Base-by-base conservation (phyloP, 2,329 filamentous ascomycete genomes). In the Fusarium dimerum region DNA sequence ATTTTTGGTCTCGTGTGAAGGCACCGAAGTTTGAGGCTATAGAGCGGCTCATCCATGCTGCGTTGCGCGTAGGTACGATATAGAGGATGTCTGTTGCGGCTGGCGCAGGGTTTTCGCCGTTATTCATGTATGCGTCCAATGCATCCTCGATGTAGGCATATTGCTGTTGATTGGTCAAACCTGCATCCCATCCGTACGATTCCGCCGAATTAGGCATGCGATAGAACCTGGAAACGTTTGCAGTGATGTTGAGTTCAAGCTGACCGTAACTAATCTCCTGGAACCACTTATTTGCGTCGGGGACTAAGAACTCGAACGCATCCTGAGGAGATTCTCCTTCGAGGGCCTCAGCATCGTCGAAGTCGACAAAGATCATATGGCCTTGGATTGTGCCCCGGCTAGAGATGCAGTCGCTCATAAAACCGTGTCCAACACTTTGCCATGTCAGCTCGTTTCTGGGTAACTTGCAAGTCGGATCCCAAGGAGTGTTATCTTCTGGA, bases 341-440 rank as follows among this genome's bases (percentile, higher is more conserved):
- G 17, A 48, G 49, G 0, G 56, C 56, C 10, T 61, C 59, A 4
- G 48, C 40, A 10, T 72, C 70, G 2, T 58, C 50, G 45, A 72
- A 73, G 57, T 73, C 71, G 47, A 73, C 61, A 51, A 73, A 73
- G 32, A 74, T 59, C 70, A 74, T 72, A 48, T 61, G 66, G 15
- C 62, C 68, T 10, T 49, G 57, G 2, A 71, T 55, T 0, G 62
- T 63, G 9, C 71, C 71, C 1, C 57, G 64, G 47, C 66, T 67
- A 1, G 70, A 62, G 2, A 68, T 67, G 48, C 69, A 73, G 48
- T 69, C 60, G 10, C 55, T 16, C 39, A 32, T 30, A n/a, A 32
- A 43, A 15, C 40, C 46, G 34, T 34, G 30, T 15, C 46, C 46
- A 43, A 48, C 40, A 29, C 46, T 43, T 39, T 40, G 29, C 45